Evolutionary conservation across 495 filamentous ascomycete genomes (phyloP).

Genomic region (Amphirosellinia nigrospora): DNA sequence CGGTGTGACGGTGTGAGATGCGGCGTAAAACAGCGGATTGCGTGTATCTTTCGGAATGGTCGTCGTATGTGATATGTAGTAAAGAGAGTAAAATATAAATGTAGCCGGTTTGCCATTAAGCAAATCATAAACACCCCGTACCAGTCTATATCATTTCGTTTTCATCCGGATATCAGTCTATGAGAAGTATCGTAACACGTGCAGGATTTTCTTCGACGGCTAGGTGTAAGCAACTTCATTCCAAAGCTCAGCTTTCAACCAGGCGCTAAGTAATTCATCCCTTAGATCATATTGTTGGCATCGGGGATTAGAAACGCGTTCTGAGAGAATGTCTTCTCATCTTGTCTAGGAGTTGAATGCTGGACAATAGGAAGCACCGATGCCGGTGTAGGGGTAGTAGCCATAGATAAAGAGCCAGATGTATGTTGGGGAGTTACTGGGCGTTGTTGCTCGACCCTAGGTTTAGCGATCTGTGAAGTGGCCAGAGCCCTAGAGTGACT

Average conservation of each 20-base stretch:
- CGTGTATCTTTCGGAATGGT: slow-evolving; percentile 4
- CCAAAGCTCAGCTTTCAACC: neutral
- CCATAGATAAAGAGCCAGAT: slow-evolving; percentile 41
- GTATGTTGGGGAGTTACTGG: slow-evolving; percentile 51
- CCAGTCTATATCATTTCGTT: slow-evolving; percentile 26
- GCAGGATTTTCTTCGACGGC: slow-evolving; percentile 1
- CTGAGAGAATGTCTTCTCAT: neutral
- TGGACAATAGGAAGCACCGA: slow-evolving; percentile 28
- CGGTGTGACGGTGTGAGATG: neutral
- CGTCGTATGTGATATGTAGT: neutral
- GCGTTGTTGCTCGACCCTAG: slow-evolving; percentile 42
- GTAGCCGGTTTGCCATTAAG: slow-evolving; percentile 8
- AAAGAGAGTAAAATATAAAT: slow-evolving; percentile 2
- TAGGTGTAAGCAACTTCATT: neutral
- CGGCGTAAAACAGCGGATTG: neutral
- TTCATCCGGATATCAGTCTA: slow-evolving; percentile 23
- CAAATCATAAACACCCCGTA: slow-evolving; percentile 23
- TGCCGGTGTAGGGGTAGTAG: slow-evolving; percentile 46
- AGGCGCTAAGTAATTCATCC: neutral
- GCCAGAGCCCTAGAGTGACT: slow-evolving; percentile 53
- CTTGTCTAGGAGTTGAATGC: slow-evolving; percentile 11
- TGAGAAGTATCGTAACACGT: slow-evolving; percentile 23
- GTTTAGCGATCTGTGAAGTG: slow-evolving; percentile 44
- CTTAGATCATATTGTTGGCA: slow-evolving; percentile 27
- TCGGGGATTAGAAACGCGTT: slow-evolving; percentile 17